These are phyloP conservation scores for Heliocybe sulcata DNA, from an alignment of 1,284 basidiomycete genomes.

Conservation along the genomic window DNA sequence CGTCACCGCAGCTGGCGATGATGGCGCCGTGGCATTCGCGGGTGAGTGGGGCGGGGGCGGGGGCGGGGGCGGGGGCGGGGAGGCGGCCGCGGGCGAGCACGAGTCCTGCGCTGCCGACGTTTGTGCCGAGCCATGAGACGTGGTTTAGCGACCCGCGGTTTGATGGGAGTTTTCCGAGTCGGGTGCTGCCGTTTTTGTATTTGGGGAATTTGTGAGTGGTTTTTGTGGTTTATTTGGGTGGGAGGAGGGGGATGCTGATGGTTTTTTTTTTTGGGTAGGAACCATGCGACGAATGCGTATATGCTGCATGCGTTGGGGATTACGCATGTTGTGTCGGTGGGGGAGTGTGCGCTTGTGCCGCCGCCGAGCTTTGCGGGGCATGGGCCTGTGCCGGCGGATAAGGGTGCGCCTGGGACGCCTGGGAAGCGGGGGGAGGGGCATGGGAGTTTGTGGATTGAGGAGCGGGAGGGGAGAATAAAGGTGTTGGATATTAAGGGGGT, in stretches of 20 bases:
- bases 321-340: conserved; percentile 95
- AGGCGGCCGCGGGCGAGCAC: conserved; percentile 64
- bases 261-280: conserved; percentile 36
- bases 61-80: too few species aligned
- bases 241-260: not conserved
- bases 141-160: conserved; percentile 94
- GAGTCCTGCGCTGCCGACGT: conserved; percentile 53
- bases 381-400: conserved; percentile 18
- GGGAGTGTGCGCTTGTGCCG: conserved; percentile 84
- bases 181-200: conserved; percentile 92
- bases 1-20: not conserved
- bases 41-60: conserved; percentile 8
- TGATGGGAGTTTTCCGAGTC: conserved; percentile 92
- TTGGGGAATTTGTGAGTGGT: conserved; percentile 83
- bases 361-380: conserved; percentile 32
- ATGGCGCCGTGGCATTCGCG: not conserved
- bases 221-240: conserved; percentile 9
- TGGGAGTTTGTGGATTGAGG: conserved; percentile 82
- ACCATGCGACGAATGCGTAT: conserved; percentile 90
- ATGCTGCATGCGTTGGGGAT: conserved; percentile 97
- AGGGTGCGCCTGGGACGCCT: conserved; percentile 23
- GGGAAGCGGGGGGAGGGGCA: conserved; percentile 42
- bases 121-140: conserved; percentile 63
- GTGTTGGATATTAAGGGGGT: conserved; percentile 87
- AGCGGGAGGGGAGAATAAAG: conserved; percentile 80